A percentile compares a stretch with the other conserved stretches of the same genome.
These are phyloP conservation scores for Scedosporium dehoogii DNA, from an alignment of 2,329 filamentous ascomycete species.

Conservation along the genomic window DNA sequence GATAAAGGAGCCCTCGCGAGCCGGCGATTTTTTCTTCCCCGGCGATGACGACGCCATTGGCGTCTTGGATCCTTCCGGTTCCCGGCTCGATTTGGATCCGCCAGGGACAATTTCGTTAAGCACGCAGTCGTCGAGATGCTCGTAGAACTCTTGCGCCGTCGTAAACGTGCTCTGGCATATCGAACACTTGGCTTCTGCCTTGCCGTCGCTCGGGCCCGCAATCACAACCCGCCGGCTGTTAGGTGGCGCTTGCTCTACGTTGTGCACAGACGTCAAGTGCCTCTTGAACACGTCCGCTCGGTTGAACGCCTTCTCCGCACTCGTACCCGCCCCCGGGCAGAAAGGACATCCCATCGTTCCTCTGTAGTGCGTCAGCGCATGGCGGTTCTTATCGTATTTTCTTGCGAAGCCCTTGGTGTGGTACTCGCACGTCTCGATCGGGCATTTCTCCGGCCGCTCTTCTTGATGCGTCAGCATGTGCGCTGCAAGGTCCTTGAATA, in stretches of 20 bases:
- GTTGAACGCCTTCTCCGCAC: conserved; percentile 92
- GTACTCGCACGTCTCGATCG: conserved; percentile 87
- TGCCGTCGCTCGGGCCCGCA: conserved; percentile 9
- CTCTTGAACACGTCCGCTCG: conserved; percentile 95
- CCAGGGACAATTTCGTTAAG: conserved; percentile 46
- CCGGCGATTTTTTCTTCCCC: not conserved
- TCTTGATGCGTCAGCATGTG: conserved; percentile 96
- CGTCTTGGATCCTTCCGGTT: conserved; percentile 2
- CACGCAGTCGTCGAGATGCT: conserved; percentile 70
- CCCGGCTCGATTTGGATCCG: conserved; percentile 3
- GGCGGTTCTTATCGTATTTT: conserved; percentile 97
- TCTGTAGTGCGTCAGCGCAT: conserved; percentile 94
- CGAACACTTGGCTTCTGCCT: conserved; percentile 72
- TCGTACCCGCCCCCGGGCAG: conserved; percentile 77
- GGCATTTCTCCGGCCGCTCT: conserved; percentile 91
- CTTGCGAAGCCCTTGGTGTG: conserved; percentile 88
- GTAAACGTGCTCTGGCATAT: conserved; percentile 74
- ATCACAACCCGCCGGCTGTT: conserved; percentile 68
- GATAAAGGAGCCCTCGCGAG: not conserved
- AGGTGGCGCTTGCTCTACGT: conserved; percentile 86
- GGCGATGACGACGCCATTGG: not conserved
- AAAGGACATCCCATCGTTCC: conserved; percentile 97
- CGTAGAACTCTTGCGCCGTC: conserved; percentile 92
- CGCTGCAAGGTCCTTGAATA: conserved; percentile 60
- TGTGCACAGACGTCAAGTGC: conserved; percentile 85